Conservation (phyloP, 441 rosid species). For the Bruguiera hainesii region DNA sequence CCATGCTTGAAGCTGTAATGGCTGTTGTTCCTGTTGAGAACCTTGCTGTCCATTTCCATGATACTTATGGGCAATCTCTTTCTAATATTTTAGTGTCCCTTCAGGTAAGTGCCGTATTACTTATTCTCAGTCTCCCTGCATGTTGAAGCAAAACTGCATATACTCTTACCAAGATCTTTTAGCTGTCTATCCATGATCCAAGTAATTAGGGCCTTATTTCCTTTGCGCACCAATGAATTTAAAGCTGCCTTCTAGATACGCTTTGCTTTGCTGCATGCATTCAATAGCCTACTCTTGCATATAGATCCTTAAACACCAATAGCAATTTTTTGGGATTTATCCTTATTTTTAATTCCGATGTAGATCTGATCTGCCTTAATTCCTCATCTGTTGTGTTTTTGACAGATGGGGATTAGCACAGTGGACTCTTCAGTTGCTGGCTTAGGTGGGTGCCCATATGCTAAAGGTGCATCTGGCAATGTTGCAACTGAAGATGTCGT, state of each 20-base stretch:
- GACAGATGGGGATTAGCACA: constrained; percentile 85
- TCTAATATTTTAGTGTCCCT: constrained; percentile 81
- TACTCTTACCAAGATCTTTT: not conserved
- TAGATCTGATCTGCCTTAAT: constrained; percentile 2
- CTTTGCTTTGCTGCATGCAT: not conserved
- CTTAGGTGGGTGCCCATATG: constrained; percentile 94
- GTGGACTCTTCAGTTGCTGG: constrained; percentile 88
- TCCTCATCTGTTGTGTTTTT: not conserved
- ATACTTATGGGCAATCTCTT: constrained; percentile 96
- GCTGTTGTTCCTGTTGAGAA: constrained; percentile 73
- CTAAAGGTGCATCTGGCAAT: constrained; percentile 95
- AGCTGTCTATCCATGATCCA: not conserved
- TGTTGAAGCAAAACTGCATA: not conserved
- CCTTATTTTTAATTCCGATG: not conserved
- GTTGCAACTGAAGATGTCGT: constrained; percentile 94
- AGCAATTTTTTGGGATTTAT: not conserved
- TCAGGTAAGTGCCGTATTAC: constrained; percentile 48
- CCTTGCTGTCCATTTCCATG: constrained; percentile 95
- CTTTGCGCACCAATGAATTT: not conserved
- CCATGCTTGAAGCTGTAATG: constrained; percentile 92
- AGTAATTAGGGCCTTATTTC: not conserved
- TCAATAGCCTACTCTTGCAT: not conserved
- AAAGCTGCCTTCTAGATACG: not conserved
- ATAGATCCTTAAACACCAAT: not conserved
- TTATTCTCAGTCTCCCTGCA: not conserved